Percentiles rank a stretch among this genome's conserved stretches.
Conservation (phyloP, 1,139 yeast genomes). For the Pneumocystis jirovecii region DNA sequence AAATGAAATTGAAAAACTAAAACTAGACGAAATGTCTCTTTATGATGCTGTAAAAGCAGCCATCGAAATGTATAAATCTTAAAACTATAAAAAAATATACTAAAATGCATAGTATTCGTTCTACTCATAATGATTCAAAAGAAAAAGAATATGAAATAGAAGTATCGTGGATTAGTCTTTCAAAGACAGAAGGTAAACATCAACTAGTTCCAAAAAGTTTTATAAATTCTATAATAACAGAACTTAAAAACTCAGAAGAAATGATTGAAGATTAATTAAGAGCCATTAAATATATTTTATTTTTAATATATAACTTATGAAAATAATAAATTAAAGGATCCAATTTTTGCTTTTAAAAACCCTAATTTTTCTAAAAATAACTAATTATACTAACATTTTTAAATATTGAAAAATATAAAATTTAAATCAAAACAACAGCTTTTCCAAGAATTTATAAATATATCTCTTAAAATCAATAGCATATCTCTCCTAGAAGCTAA, state of each 20-base stretch:
- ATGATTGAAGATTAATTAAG: background rate
- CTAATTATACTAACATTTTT: background rate
- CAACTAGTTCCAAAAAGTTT: background rate
- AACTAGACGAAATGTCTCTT: slow-evolving; percentile 51
- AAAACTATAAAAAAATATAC: background rate
- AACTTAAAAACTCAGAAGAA: background rate
- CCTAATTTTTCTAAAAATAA: background rate
- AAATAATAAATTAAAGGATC: background rate
- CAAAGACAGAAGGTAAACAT: slow-evolving; percentile 1
- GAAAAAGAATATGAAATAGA: slow-evolving; percentile 95
- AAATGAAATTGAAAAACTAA: slow-evolving; percentile 84
- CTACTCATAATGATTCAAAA: slow-evolving; percentile 94
- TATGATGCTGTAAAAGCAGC: slow-evolving; percentile 84
- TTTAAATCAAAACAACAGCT: background rate
- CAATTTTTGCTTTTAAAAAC: background rate
- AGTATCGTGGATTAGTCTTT: slow-evolving; percentile 53
- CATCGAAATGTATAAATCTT: slow-evolving; percentile 45
- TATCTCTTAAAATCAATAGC: too few species aligned
- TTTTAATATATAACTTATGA: background rate
- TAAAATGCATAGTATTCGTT: slow-evolving; percentile 35
- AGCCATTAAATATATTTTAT: background rate
- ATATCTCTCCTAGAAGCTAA: background rate
- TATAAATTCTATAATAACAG: background rate
- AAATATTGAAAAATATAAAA: background rate
- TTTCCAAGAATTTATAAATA: too few species aligned